These are phyloP conservation scores for Hyphodiscus sp. DNA, from an alignment of 2,329 filamentous ascomycete species.

Conservation along the genomic window DNA sequence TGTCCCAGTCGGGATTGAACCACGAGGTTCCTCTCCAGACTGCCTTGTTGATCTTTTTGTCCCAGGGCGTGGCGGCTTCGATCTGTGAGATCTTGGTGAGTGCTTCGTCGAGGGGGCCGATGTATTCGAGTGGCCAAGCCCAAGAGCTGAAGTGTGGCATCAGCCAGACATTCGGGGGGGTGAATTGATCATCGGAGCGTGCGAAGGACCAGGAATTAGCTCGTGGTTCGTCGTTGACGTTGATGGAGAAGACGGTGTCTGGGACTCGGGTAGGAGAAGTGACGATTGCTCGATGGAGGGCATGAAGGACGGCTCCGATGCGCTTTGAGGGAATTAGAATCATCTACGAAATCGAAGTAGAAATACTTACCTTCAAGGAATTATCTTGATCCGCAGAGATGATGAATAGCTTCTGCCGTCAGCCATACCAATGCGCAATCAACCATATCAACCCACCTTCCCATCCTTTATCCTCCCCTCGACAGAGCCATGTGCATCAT, in stretches of 20 bases:
- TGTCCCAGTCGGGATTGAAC: slow-evolving; percentile 34
- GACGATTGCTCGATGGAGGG: slow-evolving; percentile 45
- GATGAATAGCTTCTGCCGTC: slow-evolving; percentile 35
- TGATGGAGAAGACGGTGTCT: slow-evolving; percentile 46
- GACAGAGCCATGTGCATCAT: slow-evolving; percentile 33
- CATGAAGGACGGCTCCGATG: slow-evolving; percentile 38
- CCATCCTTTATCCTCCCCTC: slow-evolving; percentile 38
- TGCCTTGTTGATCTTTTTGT: slow-evolving; percentile 36
- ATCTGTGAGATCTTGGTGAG: slow-evolving; percentile 33
- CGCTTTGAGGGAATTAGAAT: not conserved
- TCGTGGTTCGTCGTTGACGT: slow-evolving; percentile 43
- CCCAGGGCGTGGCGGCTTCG: slow-evolving; percentile 29
- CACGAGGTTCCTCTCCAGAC: slow-evolving; percentile 46
- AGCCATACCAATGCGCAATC: not conserved
- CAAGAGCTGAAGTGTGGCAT: slow-evolving; percentile 53
- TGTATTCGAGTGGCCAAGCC: slow-evolving; percentile 44
- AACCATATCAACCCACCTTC: slow-evolving; percentile 28
- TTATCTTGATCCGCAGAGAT: slow-evolving; percentile 37
- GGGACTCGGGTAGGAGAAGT: slow-evolving; percentile 42
- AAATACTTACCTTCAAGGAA: slow-evolving; percentile 34
- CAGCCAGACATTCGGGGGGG: slow-evolving; percentile 37
- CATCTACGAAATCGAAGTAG: not conserved
- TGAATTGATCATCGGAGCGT: slow-evolving; percentile 35
- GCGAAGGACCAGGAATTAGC: slow-evolving; percentile 41
- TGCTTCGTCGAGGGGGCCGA: slow-evolving; percentile 38